Conservation (phyloP, 306 rosid genomes). For the Trifolium subterraneum region DNA sequence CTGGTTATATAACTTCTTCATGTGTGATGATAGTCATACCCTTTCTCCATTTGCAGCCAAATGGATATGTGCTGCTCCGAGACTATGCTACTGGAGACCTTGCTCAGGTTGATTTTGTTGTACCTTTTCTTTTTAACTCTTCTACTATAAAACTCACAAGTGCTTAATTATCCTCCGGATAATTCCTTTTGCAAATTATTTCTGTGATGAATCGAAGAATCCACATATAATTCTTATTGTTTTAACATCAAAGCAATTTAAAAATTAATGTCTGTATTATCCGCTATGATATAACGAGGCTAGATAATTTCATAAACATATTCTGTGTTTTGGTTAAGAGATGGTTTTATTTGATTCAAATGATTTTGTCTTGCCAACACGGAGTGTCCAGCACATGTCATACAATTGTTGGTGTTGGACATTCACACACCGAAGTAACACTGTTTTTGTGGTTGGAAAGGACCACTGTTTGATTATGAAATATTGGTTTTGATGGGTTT, state of each 20-base stretch:
- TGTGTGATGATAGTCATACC: conserved; percentile 34
- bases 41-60: conserved; percentile 63
- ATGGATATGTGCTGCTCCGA: conserved; percentile 77
- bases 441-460: conserved; percentile 2
- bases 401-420: neutral
- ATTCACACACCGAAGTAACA: neutral
- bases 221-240: conserved; percentile 16
- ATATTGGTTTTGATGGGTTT: conserved; percentile 25
- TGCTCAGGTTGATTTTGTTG: conserved; percentile 78
- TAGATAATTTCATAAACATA: too few relatives aligned
- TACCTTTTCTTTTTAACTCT: conserved; percentile 22
- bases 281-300: too few relatives aligned
- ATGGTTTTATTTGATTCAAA: too few relatives aligned
- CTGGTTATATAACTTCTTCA: conserved; percentile 29
- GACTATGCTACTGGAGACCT: conserved; percentile 96
- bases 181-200: conserved; percentile 37
- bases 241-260: conserved; percentile 31
- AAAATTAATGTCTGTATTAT: neutral
- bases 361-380: too few relatives aligned
- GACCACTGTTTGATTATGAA: conserved; percentile 22
- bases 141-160: conserved; percentile 18
- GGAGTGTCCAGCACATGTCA: neutral
- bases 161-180: conserved; percentile 9
- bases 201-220: conserved; percentile 23
- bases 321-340: too few relatives aligned